phyloP scores from a whole-genome alignment of 2,329 filamentous ascomycete genomes.

The Paecilomyces dactylethromorphus region DNA sequence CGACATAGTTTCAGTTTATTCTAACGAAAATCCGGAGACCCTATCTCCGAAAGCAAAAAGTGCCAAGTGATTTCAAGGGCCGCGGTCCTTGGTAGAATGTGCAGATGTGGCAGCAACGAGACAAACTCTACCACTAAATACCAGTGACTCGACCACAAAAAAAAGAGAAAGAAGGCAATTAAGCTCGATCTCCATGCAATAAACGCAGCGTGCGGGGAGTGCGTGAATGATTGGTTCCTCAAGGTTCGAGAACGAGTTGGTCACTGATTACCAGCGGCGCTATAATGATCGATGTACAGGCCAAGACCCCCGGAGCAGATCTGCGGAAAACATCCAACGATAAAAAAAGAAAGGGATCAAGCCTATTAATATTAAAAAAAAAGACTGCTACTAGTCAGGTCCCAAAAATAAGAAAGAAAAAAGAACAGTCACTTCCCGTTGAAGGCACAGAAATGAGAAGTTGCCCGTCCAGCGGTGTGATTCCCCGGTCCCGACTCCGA shows the following conservation, averaged over 20 bases:
- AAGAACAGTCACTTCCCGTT: not conserved
- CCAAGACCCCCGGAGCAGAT: not conserved
- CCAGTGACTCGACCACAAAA: not conserved
- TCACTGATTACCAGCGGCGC: not conserved
- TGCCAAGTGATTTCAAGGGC: not conserved
- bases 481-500: not conserved
- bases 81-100: not conserved
- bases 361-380: not conserved
- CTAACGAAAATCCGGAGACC: not conserved
- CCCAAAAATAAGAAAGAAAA: not conserved
- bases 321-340: not conserved
- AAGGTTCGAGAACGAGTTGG: not conserved
- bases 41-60: not conserved
- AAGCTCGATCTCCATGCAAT: no score
- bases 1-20: constrained; percentile 3
- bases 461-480: not conserved
- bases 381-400: not conserved
- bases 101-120: not conserved
- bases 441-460: not conserved
- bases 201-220: not conserved
- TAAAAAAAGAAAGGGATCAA: not conserved
- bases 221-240: not conserved
- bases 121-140: not conserved
- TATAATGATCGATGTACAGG: not conserved
- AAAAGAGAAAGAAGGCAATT: not conserved